Conservation (phyloP, 805 yeast genomes). For the Komagataella phaffii region DNA sequence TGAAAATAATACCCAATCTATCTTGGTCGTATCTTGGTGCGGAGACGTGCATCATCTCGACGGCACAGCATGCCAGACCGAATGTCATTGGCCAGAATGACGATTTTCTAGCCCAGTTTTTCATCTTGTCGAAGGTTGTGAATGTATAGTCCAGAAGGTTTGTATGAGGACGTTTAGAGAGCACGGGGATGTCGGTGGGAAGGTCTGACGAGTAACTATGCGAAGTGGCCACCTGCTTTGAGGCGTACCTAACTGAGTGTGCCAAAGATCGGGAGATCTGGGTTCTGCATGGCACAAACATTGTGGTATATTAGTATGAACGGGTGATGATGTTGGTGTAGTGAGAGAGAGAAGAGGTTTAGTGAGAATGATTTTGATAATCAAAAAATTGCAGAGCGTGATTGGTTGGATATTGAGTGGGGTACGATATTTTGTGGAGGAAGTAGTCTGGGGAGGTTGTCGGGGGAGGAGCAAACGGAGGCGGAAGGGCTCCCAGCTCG, state of each 20-base stretch:
- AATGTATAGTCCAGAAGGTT: conserved; percentile 67
- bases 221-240: not conserved
- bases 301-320: not conserved
- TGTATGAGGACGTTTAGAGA: conserved; percentile 46
- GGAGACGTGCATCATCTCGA: conserved; percentile 90
- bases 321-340: not conserved
- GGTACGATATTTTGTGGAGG: not conserved
- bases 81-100: conserved; percentile 91
- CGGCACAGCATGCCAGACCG: conserved; percentile 89
- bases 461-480: too few relatives aligned
- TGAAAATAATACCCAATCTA: conserved; percentile 82
- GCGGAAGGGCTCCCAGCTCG: too few relatives aligned
- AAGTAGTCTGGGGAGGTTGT: too few relatives aligned
- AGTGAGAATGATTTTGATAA: not conserved
- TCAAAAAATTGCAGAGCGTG: not conserved
- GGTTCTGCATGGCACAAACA: not conserved
- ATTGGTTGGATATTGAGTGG: not conserved
- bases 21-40: conserved; percentile 89
- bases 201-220: conserved; percentile 24
- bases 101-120: conserved; percentile 86
- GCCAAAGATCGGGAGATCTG: not conserved
- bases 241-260: not conserved
- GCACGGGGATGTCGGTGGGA: conserved; percentile 59
- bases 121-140: conserved; percentile 69
- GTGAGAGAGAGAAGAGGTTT: not conserved